These are phyloP conservation scores for Limnanthes douglasii DNA, from an alignment of 345 rosid species.

Conservation along the genomic window DNA sequence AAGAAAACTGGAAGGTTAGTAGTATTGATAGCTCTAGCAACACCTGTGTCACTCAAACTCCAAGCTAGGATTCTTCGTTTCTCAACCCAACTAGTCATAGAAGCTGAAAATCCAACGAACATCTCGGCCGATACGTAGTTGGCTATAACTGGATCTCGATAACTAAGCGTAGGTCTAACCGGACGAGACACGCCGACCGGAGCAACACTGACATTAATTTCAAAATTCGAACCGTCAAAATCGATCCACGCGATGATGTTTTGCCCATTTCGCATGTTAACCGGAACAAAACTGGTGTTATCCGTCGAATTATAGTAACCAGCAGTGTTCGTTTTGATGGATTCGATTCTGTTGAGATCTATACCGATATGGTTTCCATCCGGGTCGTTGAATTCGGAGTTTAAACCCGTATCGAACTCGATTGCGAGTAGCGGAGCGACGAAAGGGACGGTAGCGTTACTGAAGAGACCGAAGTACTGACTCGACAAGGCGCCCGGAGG, in stretches of 20 bases:
- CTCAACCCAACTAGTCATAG: slow-evolving; percentile 58
- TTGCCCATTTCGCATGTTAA: slow-evolving; percentile 53
- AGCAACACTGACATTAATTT: slow-evolving; percentile 61
- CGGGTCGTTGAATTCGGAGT: slow-evolving; percentile 47
- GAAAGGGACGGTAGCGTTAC: slow-evolving; percentile 14
- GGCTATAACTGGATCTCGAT: slow-evolving; percentile 38
- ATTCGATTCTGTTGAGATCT: slow-evolving; percentile 45
- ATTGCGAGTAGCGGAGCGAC: slow-evolving; percentile 58
- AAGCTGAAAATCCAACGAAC: slow-evolving; percentile 76
- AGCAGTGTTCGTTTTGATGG: slow-evolving; percentile 19
- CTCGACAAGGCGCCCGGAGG: slow-evolving; percentile 55
- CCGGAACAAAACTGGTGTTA: slow-evolving; percentile 29
- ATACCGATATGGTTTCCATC: slow-evolving; percentile 63
- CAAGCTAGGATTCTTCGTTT: slow-evolving; percentile 63
- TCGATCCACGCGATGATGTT: slow-evolving; percentile 85
- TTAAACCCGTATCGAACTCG: slow-evolving; percentile 67
- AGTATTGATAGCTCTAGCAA: slow-evolving; percentile 43
- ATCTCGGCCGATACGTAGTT: slow-evolving; percentile 63
- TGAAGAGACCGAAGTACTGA: slow-evolving; percentile 72
- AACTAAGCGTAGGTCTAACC: slow-evolving; percentile 35
- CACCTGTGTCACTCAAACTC: slow-evolving; percentile 69
- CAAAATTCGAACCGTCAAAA: slow-evolving; percentile 41
- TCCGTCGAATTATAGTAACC: slow-evolving; percentile 39
- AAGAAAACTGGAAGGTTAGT: slow-evolving; percentile 45
- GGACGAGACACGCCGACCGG: slow-evolving; percentile 60